Evolutionary conservation across 2,329 filamentous ascomycete genomes (phyloP), one percentile per base, ranked within the genome.

Genomic region (Diaporthe ampelina): DNA sequence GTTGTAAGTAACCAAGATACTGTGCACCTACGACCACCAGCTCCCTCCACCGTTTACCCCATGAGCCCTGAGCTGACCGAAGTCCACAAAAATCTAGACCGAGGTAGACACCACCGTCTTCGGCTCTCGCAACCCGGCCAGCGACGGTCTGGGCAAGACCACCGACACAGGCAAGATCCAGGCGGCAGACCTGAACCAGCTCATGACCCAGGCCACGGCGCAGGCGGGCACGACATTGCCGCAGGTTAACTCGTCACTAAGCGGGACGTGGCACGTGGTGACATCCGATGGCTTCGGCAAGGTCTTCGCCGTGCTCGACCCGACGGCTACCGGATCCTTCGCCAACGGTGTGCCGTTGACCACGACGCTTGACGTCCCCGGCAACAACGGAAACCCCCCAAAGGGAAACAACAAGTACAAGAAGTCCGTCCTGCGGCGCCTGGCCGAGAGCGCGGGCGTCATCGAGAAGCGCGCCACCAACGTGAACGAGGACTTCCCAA

Each of bases 401-500:
- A 40, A 17, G n/a, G 45, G 45, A 8, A 72, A 61, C 32, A 40
- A 52, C 45, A 63, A 61, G 43, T 52, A 73, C 65, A 74, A 75
- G 73, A 73, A 76, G 65, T 72, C 72, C 7, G 29, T 70, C 26
- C 35, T 70, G 43, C 73, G 76, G n/a, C 43, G 59, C 5, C 35
- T 74, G 6, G 74, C 75, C 19, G 74, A 78, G 40, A 59, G 72
- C n/a, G 45, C 73, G 15, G 73, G 77, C 15, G 71, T 77, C 24
- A 76, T 78, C 70, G 69, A 67, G 65, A 74, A 73, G 71, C 75
- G 77, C 13, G 76, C 77, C 21, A 77, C 54, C 63, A 78, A 78
- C 45, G 65, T 78, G 58, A 76, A 76, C 63, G 68, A 71, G 63
- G 76, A 77, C 72, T 75, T 75, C 54, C 81, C 81, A 61, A 79